Evolutionary conservation across 345 rosid species (phyloP).

Genomic region (Ailanthus altissimus): DNA sequence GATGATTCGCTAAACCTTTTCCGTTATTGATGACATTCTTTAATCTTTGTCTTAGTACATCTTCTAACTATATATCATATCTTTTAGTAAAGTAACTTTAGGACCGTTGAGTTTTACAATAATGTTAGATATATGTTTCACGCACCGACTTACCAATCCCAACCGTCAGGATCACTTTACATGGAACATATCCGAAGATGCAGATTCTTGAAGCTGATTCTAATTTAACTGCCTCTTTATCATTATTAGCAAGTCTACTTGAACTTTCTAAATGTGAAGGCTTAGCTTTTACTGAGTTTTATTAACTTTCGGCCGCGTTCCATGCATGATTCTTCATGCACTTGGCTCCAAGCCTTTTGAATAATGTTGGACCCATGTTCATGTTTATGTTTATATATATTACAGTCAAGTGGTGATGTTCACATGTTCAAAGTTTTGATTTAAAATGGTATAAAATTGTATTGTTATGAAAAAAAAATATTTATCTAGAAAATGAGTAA

Average conservation of each 20-base stretch:
- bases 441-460: no score
- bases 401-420: no score
- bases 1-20: conserved; percentile 29
- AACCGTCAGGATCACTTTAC: not conserved
- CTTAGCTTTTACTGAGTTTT: no score
- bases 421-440: no score
- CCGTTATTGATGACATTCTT: conserved; percentile 31
- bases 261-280: not conserved
- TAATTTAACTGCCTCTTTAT: conserved; percentile 1
- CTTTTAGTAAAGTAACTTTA: conserved; percentile 5
- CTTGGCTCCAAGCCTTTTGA: not conserved
- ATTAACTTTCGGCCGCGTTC: conserved; percentile 28
- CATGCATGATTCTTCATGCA: conserved; percentile 8
- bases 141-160: conserved; percentile 45
- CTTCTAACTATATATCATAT: not conserved
- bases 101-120: not conserved
- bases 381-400: no score
- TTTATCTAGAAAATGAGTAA: no score
- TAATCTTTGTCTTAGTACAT: not conserved
- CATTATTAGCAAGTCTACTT: not conserved
- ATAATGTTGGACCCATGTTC: not conserved
- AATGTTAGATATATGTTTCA: conserved; percentile 27
- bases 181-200: conserved; percentile 36
- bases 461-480: no score
- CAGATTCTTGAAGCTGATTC: conserved; percentile 23